These are phyloP conservation scores for Thamnidium elegans DNA, from an alignment of 192 early-diverging fungal species.

Conservation along the genomic window DNA sequence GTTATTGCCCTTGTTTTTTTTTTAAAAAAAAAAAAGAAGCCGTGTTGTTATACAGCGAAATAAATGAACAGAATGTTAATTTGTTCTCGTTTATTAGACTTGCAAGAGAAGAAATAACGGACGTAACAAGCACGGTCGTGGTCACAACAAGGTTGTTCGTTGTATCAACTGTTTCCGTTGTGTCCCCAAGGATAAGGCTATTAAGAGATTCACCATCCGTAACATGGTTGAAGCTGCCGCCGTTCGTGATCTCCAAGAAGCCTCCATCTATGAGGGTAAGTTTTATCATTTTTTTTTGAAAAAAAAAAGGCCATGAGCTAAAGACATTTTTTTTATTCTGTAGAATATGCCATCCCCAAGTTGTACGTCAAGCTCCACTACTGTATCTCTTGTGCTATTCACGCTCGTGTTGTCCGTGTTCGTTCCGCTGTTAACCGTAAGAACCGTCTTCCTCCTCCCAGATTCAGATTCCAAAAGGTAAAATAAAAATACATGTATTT, in stretches of 20 bases:
- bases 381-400: constrained; percentile 98
- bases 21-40: neutral
- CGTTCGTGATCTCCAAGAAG: constrained; percentile 93
- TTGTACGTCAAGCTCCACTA: constrained; percentile 98
- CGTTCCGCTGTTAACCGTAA: constrained; percentile 86
- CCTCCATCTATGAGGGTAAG: constrained; percentile 89
- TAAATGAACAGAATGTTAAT: neutral
- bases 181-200: constrained; percentile 96
- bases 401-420: constrained; percentile 92
- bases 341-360: constrained; percentile 94
- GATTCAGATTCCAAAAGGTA: constrained; percentile 85
- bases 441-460: constrained; percentile 91
- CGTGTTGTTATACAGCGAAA: neutral
- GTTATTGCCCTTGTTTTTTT: neutral
- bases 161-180: constrained; percentile 99
- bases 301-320: neutral
- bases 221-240: constrained; percentile 99
- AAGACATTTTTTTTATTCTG: constrained; percentile 13
- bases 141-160: constrained; percentile 95
- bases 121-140: constrained; percentile 98
- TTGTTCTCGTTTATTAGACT: constrained; percentile 59
- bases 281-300: constrained; percentile 12
- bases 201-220: constrained; percentile 98
- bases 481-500: neutral
- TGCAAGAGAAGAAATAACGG: constrained; percentile 99